Conservation (phyloP, 306 rosid species). For the Hippophae rhamnoides region DNA sequence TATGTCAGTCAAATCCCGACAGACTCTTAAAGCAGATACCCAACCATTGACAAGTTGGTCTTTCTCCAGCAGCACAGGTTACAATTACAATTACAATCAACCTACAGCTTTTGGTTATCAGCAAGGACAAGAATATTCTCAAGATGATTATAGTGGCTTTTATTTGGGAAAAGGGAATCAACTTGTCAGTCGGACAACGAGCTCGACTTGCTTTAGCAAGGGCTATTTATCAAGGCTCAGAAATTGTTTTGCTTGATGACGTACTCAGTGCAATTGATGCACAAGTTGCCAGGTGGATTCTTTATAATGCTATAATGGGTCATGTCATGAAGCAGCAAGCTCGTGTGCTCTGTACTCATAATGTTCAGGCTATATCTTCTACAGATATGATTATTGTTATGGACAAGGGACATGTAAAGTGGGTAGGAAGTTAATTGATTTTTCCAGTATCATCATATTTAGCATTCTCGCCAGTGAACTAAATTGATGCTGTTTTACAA, state of each 20-base stretch:
- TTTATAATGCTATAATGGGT: slow-evolving; percentile 67
- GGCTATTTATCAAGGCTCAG: slow-evolving; percentile 76
- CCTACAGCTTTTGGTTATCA: slow-evolving; percentile 46
- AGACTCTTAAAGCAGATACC: too few species aligned
- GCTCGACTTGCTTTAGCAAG: slow-evolving; percentile 97
- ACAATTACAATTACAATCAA: slow-evolving; percentile 25
- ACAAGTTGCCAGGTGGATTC: slow-evolving; percentile 76
- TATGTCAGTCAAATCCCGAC: too few species aligned
- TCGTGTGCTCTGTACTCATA: slow-evolving; percentile 75
- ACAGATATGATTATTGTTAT: slow-evolving; percentile 63
- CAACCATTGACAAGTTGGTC: too few species aligned
- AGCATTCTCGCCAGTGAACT: slow-evolving; percentile 55
- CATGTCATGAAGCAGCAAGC: slow-evolving; percentile 56
- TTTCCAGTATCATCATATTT: slow-evolving; percentile 46
- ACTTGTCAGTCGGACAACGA: slow-evolving; percentile 92
- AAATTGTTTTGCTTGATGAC: slow-evolving; percentile 77
- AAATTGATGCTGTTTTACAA: slow-evolving; percentile 41
- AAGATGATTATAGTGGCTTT: slow-evolving; percentile 76
- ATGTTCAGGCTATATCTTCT: slow-evolving; percentile 76
- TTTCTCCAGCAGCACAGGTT: slow-evolving; percentile 50
- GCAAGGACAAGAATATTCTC: slow-evolving; percentile 74
- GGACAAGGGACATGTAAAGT: slow-evolving; percentile 76
- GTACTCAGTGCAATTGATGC: slow-evolving; percentile 90
- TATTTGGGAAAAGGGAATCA: slow-evolving; percentile 81
- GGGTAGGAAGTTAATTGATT: slow-evolving; percentile 55